Conservation (phyloP, 2,329 filamentous ascomycete genomes). For the Parastagonospora nodorum region DNA sequence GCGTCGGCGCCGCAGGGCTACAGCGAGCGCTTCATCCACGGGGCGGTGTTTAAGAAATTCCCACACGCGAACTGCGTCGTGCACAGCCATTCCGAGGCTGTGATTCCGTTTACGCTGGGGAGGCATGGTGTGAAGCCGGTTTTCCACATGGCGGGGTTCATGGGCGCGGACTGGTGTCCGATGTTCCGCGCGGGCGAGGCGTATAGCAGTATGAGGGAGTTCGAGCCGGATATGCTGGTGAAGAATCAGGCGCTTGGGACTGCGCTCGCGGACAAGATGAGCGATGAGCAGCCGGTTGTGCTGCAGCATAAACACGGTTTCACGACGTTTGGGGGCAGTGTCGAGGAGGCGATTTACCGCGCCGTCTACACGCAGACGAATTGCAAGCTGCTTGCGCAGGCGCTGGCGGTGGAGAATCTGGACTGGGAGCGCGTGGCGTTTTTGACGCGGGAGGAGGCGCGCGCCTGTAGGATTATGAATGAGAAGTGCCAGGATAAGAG, state of each 20-base stretch:
- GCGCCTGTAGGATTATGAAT: slow-evolving; percentile 42
- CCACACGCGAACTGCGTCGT: slow-evolving; percentile 48
- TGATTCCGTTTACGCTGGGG: slow-evolving; percentile 48
- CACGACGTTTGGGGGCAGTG: slow-evolving; percentile 42
- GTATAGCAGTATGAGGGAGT: not conserved
- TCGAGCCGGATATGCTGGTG: slow-evolving; percentile 34
- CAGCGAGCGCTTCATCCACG: slow-evolving; percentile 52
- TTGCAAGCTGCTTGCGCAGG: slow-evolving; percentile 42
- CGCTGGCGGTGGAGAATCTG: slow-evolving; percentile 35
- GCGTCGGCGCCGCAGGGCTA: slow-evolving; percentile 45
- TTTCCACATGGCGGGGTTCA: slow-evolving; percentile 50
- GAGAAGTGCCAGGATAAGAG: slow-evolving; percentile 42
- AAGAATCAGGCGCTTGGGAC: slow-evolving; percentile 25
- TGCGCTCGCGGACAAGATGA: slow-evolving; percentile 22
- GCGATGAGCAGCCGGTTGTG: slow-evolving; percentile 29
- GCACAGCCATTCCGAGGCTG: slow-evolving; percentile 48
- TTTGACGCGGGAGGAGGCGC: slow-evolving; percentile 43
- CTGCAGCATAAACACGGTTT: slow-evolving; percentile 53
- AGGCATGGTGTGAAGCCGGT: slow-evolving; percentile 36
- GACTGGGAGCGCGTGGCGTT: slow-evolving; percentile 31
- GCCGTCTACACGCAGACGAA: slow-evolving; percentile 48
- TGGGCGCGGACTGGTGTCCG: slow-evolving; percentile 27
- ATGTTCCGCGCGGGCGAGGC: slow-evolving; percentile 12
- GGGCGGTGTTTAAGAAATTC: slow-evolving; percentile 46
- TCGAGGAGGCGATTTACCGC: slow-evolving; percentile 51